phyloP scores from a whole-genome alignment of 2,329 filamentous ascomycete genomes.

The Fusarium sp. region DNA sequence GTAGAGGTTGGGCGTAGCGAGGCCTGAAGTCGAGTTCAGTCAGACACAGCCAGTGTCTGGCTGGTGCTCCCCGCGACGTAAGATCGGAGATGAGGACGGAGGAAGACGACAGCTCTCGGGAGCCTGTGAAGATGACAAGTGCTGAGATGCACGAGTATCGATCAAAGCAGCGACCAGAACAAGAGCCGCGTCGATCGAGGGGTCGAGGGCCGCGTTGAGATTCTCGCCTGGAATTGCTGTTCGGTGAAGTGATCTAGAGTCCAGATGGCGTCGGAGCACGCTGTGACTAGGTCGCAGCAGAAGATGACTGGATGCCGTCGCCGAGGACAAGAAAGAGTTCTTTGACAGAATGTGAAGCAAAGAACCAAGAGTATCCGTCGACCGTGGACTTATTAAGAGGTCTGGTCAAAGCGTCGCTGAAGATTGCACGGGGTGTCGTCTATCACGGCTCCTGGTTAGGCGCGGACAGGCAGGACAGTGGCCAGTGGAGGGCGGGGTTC shows the following conservation, averaged over 20 bases:
- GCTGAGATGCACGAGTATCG: constrained; percentile 15
- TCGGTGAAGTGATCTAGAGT: constrained; percentile 17
- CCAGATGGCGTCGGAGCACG: constrained; percentile 13
- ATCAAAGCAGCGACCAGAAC: constrained; percentile 3
- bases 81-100: constrained; percentile 12
- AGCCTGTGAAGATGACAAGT: constrained; percentile 3
- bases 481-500: constrained; percentile 43
- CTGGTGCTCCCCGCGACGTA: constrained; percentile 31
- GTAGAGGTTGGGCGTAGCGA: constrained; percentile 10
- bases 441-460: constrained; percentile 45
- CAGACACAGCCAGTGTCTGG: constrained; percentile 30
- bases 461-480: constrained; percentile 27
- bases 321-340: not conserved
- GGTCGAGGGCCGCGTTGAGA: constrained; percentile 21
- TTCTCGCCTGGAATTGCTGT: constrained; percentile 7
- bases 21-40: constrained; percentile 24
- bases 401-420: constrained; percentile 34
- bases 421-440: constrained; percentile 33
- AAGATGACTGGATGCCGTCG: constrained; percentile 5
- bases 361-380: constrained; percentile 6
- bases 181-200: constrained; percentile 13
- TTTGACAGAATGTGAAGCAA: constrained; percentile 17
- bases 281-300: constrained; percentile 18
- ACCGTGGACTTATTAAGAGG: constrained; percentile 21
- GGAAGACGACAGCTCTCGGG: constrained; percentile 10